Evolutionary conservation across 1,139 yeast genomes (phyloP), one percentile per base, ranked within the genome.

Genomic region (Yamadazyma diddensiae): DNA sequence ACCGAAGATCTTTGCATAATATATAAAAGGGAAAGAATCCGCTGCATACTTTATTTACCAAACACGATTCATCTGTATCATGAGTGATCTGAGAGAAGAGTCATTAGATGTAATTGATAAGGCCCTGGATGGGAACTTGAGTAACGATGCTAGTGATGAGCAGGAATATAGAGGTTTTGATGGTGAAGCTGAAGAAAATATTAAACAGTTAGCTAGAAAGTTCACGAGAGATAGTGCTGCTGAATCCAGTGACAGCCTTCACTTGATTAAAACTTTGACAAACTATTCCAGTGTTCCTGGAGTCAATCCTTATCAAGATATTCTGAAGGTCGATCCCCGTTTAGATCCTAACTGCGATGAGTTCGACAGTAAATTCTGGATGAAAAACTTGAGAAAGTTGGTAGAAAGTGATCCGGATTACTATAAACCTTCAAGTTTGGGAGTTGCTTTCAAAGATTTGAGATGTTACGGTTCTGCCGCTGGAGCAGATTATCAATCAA

Each of bases 401-500:
- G 57, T 33, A 51, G 67, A 46, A 26, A 62, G 55, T 59, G 82
- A 79, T 46, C 77, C 79, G 0, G 87, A 78, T 3, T 70, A 77
- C 49, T 82, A 75, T 55, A 77, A 78, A 45, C 77, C 79, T 11
- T 66, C 77, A 26, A 64, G 73, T n/a, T 58, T 84, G 34, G 94
- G 95, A 10, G 65, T 87, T 23, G 71, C 83, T 4, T 86, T 79
- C 67, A 70, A 73, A 38, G 62, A 84, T 45, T 59, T 87, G 43
- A 59, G 83, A 35, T 92, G 90, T 2, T 74, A 67, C 42, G 96
- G 95, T 38, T 70, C 72, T 37, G 88, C 92, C 8, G 66, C 81
- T 3, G 94, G 82, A 49, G 73, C 88, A 2, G 92, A 83, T 49
- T 87, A 81, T 57, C 95, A 85, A 55, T 64, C 82, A 16, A 84